Conservation (phyloP, 2,329 filamentous ascomycete species). For the Trichophaea hybrida region DNA sequence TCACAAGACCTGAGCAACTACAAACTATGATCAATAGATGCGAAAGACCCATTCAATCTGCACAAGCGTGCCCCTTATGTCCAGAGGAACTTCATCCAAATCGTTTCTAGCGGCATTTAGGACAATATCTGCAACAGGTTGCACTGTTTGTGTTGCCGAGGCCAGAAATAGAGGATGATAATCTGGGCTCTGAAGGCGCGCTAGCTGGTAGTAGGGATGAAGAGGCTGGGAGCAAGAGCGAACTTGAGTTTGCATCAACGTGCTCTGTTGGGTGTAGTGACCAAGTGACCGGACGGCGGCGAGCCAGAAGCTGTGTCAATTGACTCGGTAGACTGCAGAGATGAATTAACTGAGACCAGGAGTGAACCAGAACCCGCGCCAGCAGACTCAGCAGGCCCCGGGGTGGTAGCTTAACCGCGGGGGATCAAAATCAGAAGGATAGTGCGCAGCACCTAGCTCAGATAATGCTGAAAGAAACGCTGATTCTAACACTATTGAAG, state of each 20-base stretch:
- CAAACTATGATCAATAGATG: background rate
- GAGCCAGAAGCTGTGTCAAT: no score
- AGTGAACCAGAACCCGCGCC: no score
- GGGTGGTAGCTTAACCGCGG: no score
- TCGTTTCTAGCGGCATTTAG: conserved; percentile 6
- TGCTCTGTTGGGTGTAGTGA: no score
- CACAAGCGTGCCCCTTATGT: background rate
- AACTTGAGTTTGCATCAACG: background rate
- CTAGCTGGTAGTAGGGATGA: background rate
- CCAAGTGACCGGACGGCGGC: no score
- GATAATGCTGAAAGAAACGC: no score
- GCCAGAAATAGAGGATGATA: background rate
- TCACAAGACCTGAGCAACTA: background rate
- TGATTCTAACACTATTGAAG: no score
- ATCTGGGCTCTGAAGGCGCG: background rate
- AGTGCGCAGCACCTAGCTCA: no score
- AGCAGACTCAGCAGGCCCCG: no score
- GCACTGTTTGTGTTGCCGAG: conserved; percentile 11
- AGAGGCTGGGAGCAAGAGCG: background rate
- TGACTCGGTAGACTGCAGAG: no score
- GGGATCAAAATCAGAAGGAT: no score
- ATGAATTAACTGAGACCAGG: no score
- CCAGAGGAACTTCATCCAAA: background rate
- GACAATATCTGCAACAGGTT: conserved; percentile 17
- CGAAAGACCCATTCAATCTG: background rate